phyloP scores from a whole-genome alignment of 805 yeast species.

The Starmerella riodocensis region DNA sequence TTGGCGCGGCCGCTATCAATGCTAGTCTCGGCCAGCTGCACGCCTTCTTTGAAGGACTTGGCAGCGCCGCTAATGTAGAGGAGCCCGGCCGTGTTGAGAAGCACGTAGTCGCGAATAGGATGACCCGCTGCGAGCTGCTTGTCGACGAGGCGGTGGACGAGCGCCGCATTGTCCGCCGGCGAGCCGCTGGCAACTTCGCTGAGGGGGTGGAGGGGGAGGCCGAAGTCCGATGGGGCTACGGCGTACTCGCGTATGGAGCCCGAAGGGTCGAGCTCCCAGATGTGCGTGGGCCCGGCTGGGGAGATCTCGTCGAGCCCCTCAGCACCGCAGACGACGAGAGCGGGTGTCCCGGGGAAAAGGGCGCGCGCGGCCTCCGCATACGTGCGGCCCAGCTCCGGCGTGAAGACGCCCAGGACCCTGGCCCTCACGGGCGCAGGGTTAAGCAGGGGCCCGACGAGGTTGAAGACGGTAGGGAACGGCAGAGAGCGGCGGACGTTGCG shows the following conservation, averaged over 20 bases:
- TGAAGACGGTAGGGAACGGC: constrained; percentile 88
- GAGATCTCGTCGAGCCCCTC: constrained; percentile 89
- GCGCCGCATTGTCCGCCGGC: constrained; percentile 67
- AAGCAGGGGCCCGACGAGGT: constrained; percentile 81
- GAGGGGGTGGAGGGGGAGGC: constrained; percentile 59
- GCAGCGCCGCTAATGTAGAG: constrained; percentile 66
- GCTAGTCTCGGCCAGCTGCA: constrained; percentile 52
- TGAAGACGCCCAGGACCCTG: constrained; percentile 80
- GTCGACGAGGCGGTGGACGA: constrained; percentile 39
- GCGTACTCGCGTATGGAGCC: constrained; percentile 24
- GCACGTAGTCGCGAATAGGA: constrained; percentile 78
- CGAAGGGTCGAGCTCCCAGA: constrained; percentile 54
- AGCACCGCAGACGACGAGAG: constrained; percentile 87
- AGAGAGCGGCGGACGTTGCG: constrained; percentile 62
- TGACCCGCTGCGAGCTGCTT: constrained; percentile 30
- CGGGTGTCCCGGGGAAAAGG: constrained; percentile 36
- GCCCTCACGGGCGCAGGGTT: constrained; percentile 78
- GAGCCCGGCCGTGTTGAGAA: constrained; percentile 77
- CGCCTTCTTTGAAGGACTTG: constrained; percentile 60
- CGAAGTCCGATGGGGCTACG: constrained; percentile 58
- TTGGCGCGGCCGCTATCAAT: constrained; percentile 58
- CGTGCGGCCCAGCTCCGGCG: constrained; percentile 62
- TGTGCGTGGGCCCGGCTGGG: constrained; percentile 67
- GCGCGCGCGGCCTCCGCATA: constrained; percentile 70
- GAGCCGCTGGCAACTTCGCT: constrained; percentile 67